These are phyloP conservation scores for Pisolithus thermaeus DNA, from an alignment of 1,284 basidiomycete species.

Conservation along the genomic window DNA sequence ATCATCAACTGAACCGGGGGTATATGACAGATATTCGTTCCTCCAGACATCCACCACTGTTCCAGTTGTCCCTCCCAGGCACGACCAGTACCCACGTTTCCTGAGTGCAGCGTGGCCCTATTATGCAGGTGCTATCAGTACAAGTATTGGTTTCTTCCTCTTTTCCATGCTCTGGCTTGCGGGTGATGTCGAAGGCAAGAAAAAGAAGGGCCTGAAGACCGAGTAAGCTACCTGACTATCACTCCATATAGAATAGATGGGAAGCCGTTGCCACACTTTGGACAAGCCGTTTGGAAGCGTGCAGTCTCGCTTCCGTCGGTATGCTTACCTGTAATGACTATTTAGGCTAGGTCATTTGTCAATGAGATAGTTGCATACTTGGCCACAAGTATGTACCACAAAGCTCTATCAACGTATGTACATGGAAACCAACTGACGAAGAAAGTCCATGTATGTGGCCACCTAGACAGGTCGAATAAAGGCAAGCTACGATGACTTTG, in stretches of 20 bases:
- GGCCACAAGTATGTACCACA: not conserved
- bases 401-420: slow-evolving; percentile 20
- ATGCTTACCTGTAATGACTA: no score
- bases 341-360: no score
- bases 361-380: no score
- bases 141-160: slow-evolving; percentile 75
- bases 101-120: slow-evolving; percentile 94
- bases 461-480: not conserved
- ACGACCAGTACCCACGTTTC: slow-evolving; percentile 94
- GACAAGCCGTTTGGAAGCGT: not conserved
- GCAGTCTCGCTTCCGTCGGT: not conserved
- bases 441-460: not conserved
- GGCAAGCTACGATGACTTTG: slow-evolving; percentile 1
- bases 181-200: slow-evolving; percentile 51
- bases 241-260: not conserved
- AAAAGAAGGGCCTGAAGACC: slow-evolving; percentile 48
- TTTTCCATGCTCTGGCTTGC: slow-evolving; percentile 85
- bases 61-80: slow-evolving; percentile 87
- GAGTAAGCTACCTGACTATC: slow-evolving; percentile 33
- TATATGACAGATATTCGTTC: slow-evolving; percentile 54
- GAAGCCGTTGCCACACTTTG: not conserved
- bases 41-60: slow-evolving; percentile 72
- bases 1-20: not conserved
- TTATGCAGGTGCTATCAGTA: slow-evolving; percentile 86
- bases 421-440: slow-evolving; percentile 18